These are phyloP conservation scores for Backusella tuberculispora DNA, from an alignment of 192 early-diverging fungal species.

Conservation along the genomic window DNA sequence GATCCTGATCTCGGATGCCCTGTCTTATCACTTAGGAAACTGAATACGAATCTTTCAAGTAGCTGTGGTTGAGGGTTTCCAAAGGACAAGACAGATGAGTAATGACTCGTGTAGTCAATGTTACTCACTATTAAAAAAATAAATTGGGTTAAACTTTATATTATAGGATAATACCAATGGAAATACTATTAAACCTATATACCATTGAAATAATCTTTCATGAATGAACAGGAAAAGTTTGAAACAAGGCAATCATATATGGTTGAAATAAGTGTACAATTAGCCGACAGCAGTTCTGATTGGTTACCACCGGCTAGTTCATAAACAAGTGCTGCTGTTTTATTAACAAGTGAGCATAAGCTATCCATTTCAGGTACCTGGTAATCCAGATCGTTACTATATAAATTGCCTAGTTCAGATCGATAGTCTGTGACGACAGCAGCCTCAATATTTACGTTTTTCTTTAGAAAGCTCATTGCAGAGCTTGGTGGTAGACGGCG, in stretches of 20 bases:
- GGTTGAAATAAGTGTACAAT: constrained; percentile 57
- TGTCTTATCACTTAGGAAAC: constrained; percentile 48
- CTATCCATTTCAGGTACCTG: not conserved
- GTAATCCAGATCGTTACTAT: constrained; percentile 59
- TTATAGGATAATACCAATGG: not conserved
- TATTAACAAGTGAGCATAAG: constrained; percentile 66
- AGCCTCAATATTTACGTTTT: constrained; percentile 62
- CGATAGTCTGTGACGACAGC: constrained; percentile 69
- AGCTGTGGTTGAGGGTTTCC: constrained; percentile 39
- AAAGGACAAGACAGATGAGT: constrained; percentile 49
- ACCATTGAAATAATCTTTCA: constrained; percentile 53
- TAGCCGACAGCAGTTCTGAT: constrained; percentile 42
- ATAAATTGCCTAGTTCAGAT: constrained; percentile 56
- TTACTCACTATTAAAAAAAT: constrained; percentile 16
- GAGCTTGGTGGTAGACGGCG: constrained; percentile 71
- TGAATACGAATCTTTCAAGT: constrained; percentile 52
- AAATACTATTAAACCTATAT: constrained; percentile 8
- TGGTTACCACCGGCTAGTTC: constrained; percentile 45
- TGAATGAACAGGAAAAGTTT: constrained; percentile 68
- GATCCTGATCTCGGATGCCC: constrained; percentile 23
- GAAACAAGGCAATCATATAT: constrained; percentile 65
- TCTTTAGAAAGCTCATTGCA: constrained; percentile 69
- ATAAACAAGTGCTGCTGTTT: constrained; percentile 61
- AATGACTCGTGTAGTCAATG: constrained; percentile 46
- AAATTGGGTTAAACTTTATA: not conserved